A percentile compares a stretch with the other conserved stretches of the same genome.
Evolutionary conservation across 1,139 yeast species (phyloP).

Genomic region (Candida albicans): DNA sequence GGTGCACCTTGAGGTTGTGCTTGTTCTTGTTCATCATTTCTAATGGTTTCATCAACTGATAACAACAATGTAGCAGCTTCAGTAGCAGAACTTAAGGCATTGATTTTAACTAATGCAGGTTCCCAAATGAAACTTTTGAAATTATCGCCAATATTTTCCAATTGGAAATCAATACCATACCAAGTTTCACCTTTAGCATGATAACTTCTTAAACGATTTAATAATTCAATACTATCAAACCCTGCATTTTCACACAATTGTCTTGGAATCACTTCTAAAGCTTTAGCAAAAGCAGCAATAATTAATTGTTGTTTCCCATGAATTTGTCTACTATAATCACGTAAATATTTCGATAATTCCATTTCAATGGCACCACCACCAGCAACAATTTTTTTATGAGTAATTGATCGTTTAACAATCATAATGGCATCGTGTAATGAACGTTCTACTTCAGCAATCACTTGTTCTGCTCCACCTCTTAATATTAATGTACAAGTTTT

Average conservation of each 20-base stretch:
- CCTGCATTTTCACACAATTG: conserved; percentile 98
- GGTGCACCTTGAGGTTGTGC: conserved; percentile 32
- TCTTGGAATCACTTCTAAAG: conserved; percentile 93
- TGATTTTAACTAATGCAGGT: conserved; percentile 90
- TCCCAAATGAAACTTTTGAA: conserved; percentile 94
- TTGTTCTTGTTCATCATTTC: conserved; percentile 66
- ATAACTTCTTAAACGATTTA: conserved; percentile 86
- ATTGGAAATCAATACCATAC: conserved; percentile 90
- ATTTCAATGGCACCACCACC: conserved; percentile 99
- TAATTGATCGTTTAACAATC: conserved; percentile 95
- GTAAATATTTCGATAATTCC: conserved; percentile 86
- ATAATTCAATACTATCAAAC: conserved; percentile 89
- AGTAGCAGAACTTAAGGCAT: conserved; percentile 95
- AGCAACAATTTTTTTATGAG: conserved; percentile 84
- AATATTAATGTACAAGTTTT: conserved; percentile 90
- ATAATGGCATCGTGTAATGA: conserved; percentile 97
- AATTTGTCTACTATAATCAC: conserved; percentile 83
- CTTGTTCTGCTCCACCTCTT: conserved; percentile 99
- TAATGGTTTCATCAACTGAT: conserved; percentile 94
- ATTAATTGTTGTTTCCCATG: conserved; percentile 96
- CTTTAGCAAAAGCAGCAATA: conserved; percentile 89
- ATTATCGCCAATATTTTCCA: conserved; percentile 81
- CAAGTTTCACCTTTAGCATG: conserved; percentile 92
- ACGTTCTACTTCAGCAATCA: conserved; percentile 96
- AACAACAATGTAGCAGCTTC: conserved; percentile 93